These are phyloP conservation scores for Corrigiola litoralis DNA, from an alignment of 179 eudicot species.

Conservation along the genomic window DNA sequence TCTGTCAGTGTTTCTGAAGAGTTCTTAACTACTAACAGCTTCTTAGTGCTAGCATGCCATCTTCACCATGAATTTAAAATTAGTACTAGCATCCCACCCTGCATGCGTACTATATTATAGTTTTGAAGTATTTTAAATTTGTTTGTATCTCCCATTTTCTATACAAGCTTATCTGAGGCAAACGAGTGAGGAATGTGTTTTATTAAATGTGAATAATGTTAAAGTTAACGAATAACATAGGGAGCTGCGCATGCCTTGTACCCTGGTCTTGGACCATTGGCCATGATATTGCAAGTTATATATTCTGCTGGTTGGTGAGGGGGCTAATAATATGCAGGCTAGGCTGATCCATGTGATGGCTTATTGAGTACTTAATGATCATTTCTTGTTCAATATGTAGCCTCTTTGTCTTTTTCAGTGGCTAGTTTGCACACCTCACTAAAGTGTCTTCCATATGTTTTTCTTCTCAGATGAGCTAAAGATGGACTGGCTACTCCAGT, in stretches of 20 bases:
- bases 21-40: not conserved
- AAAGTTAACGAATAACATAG: too few relatives aligned
- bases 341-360: conserved; percentile 15
- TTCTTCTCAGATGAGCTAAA: conserved; percentile 16
- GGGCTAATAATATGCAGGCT: conserved; percentile 6
- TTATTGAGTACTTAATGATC: not conserved
- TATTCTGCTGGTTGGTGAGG: conserved; percentile 7
- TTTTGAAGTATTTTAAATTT: not conserved
- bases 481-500: not conserved
- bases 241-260: not conserved
- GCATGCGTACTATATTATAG: not conserved
- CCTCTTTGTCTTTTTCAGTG: not conserved
- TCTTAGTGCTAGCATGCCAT: not conserved
- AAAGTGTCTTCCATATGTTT: not conserved
- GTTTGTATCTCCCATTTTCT: not conserved
- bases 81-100: not conserved
- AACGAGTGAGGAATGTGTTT: too few relatives aligned
- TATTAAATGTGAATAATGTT: too few relatives aligned
- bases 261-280: not conserved
- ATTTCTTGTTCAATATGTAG: not conserved
- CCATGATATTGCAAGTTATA: too few relatives aligned
- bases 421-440: conserved; percentile 1
- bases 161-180: too few relatives aligned
- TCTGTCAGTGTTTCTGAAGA: not conserved
- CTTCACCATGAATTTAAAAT: not conserved